These are phyloP conservation scores for Acidiella bohemica DNA, from an alignment of 495 filamentous ascomycete species.

Conservation along the genomic window DNA sequence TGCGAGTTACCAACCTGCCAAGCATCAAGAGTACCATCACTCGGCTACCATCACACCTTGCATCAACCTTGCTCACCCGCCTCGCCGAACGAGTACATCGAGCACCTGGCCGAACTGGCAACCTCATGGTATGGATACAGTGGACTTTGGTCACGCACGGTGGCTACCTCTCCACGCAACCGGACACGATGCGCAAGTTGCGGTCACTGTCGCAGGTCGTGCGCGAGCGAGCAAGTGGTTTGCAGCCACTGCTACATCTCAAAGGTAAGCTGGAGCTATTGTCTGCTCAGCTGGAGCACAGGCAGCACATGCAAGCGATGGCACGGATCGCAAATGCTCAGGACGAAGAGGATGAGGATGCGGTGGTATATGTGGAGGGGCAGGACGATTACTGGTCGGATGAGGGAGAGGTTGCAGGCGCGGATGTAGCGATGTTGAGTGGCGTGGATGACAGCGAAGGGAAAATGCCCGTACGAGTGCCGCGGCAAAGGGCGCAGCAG, in stretches of 20 bases:
- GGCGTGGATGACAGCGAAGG: neutral
- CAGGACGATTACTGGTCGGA: conserved; percentile 28
- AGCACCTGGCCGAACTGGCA: conserved; percentile 75
- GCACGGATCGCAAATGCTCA: conserved; percentile 22
- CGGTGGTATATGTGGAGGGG: conserved; percentile 79
- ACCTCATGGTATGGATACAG: conserved; percentile 90
- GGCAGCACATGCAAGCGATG: conserved; percentile 44
- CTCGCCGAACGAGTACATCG: conserved; percentile 78
- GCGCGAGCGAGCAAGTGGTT: conserved; percentile 65
- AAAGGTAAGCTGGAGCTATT: conserved; percentile 91
- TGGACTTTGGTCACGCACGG: conserved; percentile 93
- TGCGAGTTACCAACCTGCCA: conserved; percentile 57
- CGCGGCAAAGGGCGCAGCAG: neutral
- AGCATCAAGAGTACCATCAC: conserved; percentile 80
- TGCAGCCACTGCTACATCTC: conserved; percentile 71
- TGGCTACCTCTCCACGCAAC: conserved; percentile 72
- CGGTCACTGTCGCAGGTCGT: conserved; percentile 67
- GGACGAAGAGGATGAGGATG: conserved; percentile 56
- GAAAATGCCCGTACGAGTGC: neutral
- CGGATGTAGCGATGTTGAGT: too few species aligned
- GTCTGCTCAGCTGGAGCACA: conserved; percentile 68
- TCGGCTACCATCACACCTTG: conserved; percentile 71
- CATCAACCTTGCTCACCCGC: conserved; percentile 60
- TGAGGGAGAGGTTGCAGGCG: neutral
- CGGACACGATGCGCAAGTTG: conserved; percentile 62